These are phyloP conservation scores for Verticillium klebahnii DNA, from an alignment of 2,329 filamentous ascomycete genomes.

Conservation along the genomic window DNA sequence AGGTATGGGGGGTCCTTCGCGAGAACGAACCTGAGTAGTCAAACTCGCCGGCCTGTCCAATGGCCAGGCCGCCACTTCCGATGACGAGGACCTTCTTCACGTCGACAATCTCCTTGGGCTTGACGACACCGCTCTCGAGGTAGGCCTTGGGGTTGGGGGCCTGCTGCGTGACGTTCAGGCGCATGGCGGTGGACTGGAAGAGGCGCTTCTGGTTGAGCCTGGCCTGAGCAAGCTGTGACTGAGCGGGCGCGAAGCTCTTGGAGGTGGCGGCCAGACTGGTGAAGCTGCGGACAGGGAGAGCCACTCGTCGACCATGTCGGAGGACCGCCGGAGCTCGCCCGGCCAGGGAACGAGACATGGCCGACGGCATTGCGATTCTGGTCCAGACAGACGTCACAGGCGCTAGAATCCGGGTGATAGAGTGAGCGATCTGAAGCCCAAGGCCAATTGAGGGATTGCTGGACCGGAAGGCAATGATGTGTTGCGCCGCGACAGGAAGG, in stretches of 20 bases:
- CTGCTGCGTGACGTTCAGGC: slow-evolving; percentile 47
- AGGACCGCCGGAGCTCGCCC: slow-evolving; percentile 55
- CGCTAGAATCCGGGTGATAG: slow-evolving; percentile 6
- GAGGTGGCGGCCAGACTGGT: slow-evolving; percentile 27
- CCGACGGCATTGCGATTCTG: slow-evolving; percentile 29
- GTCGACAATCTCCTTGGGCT: slow-evolving; percentile 73
- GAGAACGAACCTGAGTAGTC: slow-evolving; percentile 84
- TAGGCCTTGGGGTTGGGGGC: slow-evolving; percentile 83
- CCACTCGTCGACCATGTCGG: slow-evolving; percentile 47
- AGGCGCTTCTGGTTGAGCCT: slow-evolving; percentile 39
- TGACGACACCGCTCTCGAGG: slow-evolving; percentile 81
- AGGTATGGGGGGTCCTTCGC: background rate
- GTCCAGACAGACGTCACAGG: slow-evolving; percentile 6
- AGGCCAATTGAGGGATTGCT: slow-evolving; percentile 13
- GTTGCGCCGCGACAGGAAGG: slow-evolving; percentile 8
- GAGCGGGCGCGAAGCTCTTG: slow-evolving; percentile 25
- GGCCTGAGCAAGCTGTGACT: slow-evolving; percentile 24
- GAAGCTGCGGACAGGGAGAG: slow-evolving; percentile 39
- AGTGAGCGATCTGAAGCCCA: slow-evolving; percentile 8
- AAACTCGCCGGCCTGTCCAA: slow-evolving; percentile 97
- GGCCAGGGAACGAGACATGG: slow-evolving; percentile 39
- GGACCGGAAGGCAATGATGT: slow-evolving; percentile 2
- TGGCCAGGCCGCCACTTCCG: slow-evolving; percentile 89
- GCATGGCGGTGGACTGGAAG: slow-evolving; percentile 40
- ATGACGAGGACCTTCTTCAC: slow-evolving; percentile 98